Evolutionary conservation across 805 yeast species (phyloP).

Genomic region (Saccharomycopsis sp.): DNA sequence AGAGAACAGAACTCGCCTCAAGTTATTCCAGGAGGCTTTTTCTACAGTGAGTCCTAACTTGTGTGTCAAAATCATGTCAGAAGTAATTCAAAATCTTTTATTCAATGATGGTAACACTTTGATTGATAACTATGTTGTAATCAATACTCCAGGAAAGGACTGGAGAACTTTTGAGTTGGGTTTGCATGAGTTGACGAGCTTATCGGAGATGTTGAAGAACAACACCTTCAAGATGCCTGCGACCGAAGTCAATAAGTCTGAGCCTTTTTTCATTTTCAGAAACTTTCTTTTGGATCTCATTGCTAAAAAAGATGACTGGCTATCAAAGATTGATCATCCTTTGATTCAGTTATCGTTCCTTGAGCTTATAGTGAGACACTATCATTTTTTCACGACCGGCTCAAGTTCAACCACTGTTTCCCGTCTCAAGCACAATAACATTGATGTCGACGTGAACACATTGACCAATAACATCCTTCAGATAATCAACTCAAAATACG

Average conservation of each 20-base stretch:
- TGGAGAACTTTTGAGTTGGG: slow-evolving; percentile 90
- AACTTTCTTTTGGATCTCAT: slow-evolving; percentile 50
- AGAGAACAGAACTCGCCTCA: slow-evolving; percentile 70
- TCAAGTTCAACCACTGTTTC: slow-evolving; percentile 19
- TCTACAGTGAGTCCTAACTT: slow-evolving; percentile 53
- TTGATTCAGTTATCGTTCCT: slow-evolving; percentile 73
- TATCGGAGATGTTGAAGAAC: slow-evolving; percentile 73
- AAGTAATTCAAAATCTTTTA: slow-evolving; percentile 49
- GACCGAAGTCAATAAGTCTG: slow-evolving; percentile 54
- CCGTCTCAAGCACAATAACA: slow-evolving; percentile 3
- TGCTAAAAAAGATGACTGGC: slow-evolving; percentile 23
- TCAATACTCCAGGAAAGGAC: slow-evolving; percentile 27
- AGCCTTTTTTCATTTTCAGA: slow-evolving; percentile 56
- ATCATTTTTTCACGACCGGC: slow-evolving; percentile 41
- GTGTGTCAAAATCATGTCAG: slow-evolving; percentile 51
- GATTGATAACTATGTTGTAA: slow-evolving; percentile 3
- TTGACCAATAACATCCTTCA: slow-evolving; percentile 60
- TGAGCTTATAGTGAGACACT: slow-evolving; percentile 79
- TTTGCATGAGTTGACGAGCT: slow-evolving; percentile 69
- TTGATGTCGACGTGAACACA: slow-evolving; percentile 36
- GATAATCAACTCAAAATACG: slow-evolving; percentile 72
- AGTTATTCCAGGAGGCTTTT: slow-evolving; percentile 78
- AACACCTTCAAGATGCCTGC: slow-evolving; percentile 69
- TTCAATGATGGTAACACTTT: slow-evolving; percentile 25
- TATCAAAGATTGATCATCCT: slow-evolving; percentile 59